These are phyloP conservation scores for Cyclotella kingstonii DNA, from an alignment of 108 stramenopile genomes.

Conservation along the genomic window DNA sequence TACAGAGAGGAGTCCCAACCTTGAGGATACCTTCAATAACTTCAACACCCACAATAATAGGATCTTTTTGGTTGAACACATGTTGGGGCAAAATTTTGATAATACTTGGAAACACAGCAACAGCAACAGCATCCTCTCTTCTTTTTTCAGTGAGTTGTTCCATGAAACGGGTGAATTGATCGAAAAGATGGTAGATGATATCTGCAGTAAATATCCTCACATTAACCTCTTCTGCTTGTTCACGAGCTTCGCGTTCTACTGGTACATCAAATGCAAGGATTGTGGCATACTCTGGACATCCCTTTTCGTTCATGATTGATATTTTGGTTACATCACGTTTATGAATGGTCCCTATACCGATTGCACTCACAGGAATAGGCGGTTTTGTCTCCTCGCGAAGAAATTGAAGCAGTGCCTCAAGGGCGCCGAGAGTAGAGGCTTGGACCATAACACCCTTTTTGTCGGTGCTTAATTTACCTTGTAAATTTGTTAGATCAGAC, in stretches of 20 bases:
- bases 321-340: constrained; percentile 98
- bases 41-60: constrained; percentile 97
- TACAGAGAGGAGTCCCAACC: constrained; percentile 97
- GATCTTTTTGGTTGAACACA: constrained; percentile 98
- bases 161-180: constrained; percentile 95
- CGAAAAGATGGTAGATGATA: constrained; percentile 99
- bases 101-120: constrained; percentile 90
- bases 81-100: constrained; percentile 94
- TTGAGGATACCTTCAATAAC: constrained; percentile 94
- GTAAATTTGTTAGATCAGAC: constrained; percentile 86
- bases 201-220: constrained; percentile 98
- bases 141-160: constrained; percentile 74
- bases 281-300: constrained; percentile 91
- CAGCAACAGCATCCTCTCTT: constrained; percentile 79
- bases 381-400: constrained; percentile 96
- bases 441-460: constrained; percentile 96
- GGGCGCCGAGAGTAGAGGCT: constrained; percentile 97
- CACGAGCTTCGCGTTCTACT: constrained; percentile 89
- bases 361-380: constrained; percentile 95
- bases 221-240: constrained; percentile 87
- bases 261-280: constrained; percentile 98
- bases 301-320: constrained; percentile 98
- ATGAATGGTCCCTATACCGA: constrained; percentile 96
- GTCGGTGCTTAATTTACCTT: constrained; percentile 90
- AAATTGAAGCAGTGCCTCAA: constrained; percentile 98